Base-by-base conservation (phyloP, 306 rosid species). In the Ochetophila trinervis region DNA sequence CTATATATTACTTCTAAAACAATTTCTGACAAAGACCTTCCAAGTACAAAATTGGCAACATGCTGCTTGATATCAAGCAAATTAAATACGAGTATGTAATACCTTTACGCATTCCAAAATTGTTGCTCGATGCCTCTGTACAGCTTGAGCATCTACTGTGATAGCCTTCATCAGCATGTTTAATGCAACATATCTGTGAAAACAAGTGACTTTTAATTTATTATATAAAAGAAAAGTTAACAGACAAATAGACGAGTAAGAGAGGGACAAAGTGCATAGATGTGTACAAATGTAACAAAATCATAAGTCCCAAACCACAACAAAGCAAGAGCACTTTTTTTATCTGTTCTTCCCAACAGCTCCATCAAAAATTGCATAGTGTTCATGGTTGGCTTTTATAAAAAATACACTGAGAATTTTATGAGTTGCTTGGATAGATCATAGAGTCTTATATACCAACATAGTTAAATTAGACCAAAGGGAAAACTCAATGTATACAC, bases 21-120 rank as follows among this genome's bases (percentile, higher is more conserved):
- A 17, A 45, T 12, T 8, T 16, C 4, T 19, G 19, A 22, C 54
- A 42, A 34, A n/a, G 50, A 30, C 20, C 35, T 68, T 44, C 12
- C 66, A 66, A 19, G 27, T 56, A 68, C 16, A n/a, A 32, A 47
- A 24, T 57, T 34, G 52, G 35, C 44, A 32, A 34, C 6, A 6
- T 42, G 24, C 32, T 18, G 48, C 9, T 21, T 24, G 10, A 3
- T 52, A 12, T 34, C 34, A 58, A 40, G 37, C 40, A 67, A 42
- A 53, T 35, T 27, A 37, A 57, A 73, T 58, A 61, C 8, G 63
- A 67, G 23, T 13, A 35, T 18, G 19, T 42, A 75, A 55, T 81
- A 93, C 99, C 97, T 93, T 93, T 1, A 93, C 99, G 69, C 99
- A 93, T 82, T 93, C 99, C 79, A 93, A 76, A 74, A 93, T 93